Evolutionary conservation across 2,329 filamentous ascomycete genomes (phyloP).

Genomic region (Colletotrichum sublineola): DNA sequence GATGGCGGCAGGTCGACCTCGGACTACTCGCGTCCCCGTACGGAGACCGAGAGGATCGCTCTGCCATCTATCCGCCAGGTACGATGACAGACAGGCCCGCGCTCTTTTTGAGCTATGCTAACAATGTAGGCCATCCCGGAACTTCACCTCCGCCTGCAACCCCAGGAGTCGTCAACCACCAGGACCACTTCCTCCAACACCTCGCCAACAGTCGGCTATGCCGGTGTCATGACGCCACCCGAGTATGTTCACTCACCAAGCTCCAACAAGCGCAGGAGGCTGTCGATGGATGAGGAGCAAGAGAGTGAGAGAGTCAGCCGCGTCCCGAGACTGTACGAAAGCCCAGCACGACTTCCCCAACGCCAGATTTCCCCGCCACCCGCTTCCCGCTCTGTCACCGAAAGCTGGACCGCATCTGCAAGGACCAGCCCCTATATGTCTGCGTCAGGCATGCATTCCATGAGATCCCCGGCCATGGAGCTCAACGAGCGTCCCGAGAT

Average conservation of each 20-base stretch:
- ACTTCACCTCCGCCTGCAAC: constrained; percentile 53
- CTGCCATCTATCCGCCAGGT: constrained; percentile 69
- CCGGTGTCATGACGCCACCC: constrained; percentile 54
- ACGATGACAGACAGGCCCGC: constrained; percentile 39
- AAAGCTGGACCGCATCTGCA: constrained; percentile 53
- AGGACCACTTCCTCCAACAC: constrained; percentile 52
- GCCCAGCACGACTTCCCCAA: constrained; percentile 50
- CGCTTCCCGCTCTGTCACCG: constrained; percentile 47
- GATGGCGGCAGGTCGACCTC: constrained; percentile 51
- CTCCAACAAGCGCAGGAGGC: constrained; percentile 62
- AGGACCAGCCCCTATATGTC: constrained; percentile 53
- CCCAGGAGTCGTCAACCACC: constrained; percentile 48
- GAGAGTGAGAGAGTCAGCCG: constrained; percentile 57
- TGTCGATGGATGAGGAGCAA: constrained; percentile 57
- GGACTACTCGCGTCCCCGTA: constrained; percentile 53
- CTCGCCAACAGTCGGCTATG: constrained; percentile 51
- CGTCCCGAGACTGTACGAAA: constrained; percentile 62
- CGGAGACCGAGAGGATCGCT: constrained; percentile 57
- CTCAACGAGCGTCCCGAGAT: constrained; percentile 52
- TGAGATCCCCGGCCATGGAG: constrained; percentile 51
- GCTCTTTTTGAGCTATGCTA: constrained; percentile 23
- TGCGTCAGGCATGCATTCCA: constrained; percentile 49
- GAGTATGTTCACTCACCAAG: constrained; percentile 65
- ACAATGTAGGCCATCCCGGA: constrained; percentile 60
- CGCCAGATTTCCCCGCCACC: constrained; percentile 54